Conservation (phyloP, 352 stramenopile species). For the Pythium insidiosum region DNA sequence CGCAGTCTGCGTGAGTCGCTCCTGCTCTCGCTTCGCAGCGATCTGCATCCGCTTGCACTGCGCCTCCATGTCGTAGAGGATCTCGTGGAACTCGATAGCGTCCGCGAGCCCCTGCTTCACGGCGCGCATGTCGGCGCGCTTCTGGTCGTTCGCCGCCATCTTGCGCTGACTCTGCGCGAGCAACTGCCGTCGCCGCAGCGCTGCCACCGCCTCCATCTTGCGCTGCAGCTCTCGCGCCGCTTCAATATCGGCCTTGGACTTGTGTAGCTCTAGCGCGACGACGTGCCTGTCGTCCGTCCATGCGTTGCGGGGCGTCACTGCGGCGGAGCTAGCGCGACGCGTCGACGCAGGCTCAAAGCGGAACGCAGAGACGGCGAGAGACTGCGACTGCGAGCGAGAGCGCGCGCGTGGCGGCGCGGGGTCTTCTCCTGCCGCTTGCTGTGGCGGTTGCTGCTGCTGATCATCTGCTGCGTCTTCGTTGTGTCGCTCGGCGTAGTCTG, state of each 20-base stretch:
- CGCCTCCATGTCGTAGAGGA: constrained; percentile 24
- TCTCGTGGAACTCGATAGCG: constrained; percentile 48
- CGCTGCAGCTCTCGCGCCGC: constrained; percentile 24
- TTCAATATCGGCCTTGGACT: constrained; percentile 35
- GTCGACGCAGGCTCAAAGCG: constrained; percentile 26
- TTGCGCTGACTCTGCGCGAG: constrained; percentile 29
- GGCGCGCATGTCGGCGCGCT: constrained; percentile 11
- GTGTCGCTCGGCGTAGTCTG: no score
- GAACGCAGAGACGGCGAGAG: no score
- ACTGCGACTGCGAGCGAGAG: no score
- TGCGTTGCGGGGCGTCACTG: constrained; percentile 7
- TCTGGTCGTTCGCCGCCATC: constrained; percentile 24
- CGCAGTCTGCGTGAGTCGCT: constrained; percentile 24
- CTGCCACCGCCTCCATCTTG: constrained; percentile 27
- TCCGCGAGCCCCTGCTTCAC: constrained; percentile 41
- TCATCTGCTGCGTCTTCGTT: no score
- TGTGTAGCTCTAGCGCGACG: constrained; percentile 30
- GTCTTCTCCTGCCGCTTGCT: no score
- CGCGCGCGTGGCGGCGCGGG: no score
- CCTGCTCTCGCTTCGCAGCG: constrained; percentile 28
- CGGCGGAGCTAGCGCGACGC: not conserved
- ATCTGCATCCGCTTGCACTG: constrained; percentile 38
- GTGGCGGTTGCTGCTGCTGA: not conserved
- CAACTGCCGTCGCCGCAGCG: constrained; percentile 29
- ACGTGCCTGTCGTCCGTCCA: constrained; percentile 35